Base-by-base conservation (phyloP, 805 yeast species). In the Isabelozyma pseudorhagii region DNA sequence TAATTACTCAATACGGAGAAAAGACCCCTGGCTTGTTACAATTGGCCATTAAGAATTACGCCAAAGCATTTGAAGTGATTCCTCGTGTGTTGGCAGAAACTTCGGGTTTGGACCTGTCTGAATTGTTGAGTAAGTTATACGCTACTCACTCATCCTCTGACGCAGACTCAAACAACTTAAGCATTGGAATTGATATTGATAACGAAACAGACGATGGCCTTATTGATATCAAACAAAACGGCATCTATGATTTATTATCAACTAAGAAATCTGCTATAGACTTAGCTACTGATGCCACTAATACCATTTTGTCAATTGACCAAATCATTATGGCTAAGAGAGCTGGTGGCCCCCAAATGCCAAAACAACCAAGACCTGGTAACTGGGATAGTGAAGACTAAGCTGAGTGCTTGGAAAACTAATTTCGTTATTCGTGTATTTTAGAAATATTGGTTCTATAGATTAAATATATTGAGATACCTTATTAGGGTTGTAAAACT, bases 291-390 rank as follows among this genome's bases (percentile, higher is more conserved):
- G 98, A 94, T 57, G 97, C 97, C 45, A 96, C 97, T 11, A 82
- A 80, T 54, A 94, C 98, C 5, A 86, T 92, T 47, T 78, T 92
- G 54, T 84, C 96, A 25, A 94, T 94, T 46, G 98, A 94, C 68
- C 98, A 93, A 78, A 93, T 93, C 62, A 94, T 93, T 66, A 94
- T 93, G 94, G 98, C 99, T 42, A 93, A 93, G 81, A 84, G 97
- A 67, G 97, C 98, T 2, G 99, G 99, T 56, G 99, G 99, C 18
- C 99, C 99, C 45, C 84, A 76, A 31, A 85, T 91, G 80, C 97
- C 97, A 34, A 66, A 72, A 60, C 96, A 88, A 64, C 86, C 85
- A 58, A 84, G 83, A 68, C 93, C 94, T 43, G 97, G 97, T 53
- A 91, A 90, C 74, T 91, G 97, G 97, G 97, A 91, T 64, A 94